Percentiles rank a stretch among this genome's conserved stretches.
Conservation (phyloP, 306 rosid species). For the Trifolium subterraneum region DNA sequence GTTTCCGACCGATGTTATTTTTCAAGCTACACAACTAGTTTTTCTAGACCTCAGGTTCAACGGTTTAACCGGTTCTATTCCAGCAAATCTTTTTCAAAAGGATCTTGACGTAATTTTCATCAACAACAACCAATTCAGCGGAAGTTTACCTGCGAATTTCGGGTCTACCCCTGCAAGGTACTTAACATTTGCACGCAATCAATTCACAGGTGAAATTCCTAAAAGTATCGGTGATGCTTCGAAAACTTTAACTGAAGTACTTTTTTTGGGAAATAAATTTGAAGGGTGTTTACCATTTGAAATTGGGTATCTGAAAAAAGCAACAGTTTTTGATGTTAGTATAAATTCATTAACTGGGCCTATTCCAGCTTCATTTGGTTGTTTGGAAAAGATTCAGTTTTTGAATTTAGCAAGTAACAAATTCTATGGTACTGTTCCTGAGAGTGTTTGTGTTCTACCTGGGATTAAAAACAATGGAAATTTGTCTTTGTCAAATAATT, state of each 20-base stretch:
- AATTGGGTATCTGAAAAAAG: constrained; percentile 60
- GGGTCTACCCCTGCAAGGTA: constrained; percentile 66
- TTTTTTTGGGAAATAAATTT: constrained; percentile 58
- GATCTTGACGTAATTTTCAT: constrained; percentile 68
- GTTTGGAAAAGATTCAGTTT: constrained; percentile 52
- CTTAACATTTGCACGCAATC: constrained; percentile 74
- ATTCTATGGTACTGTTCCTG: constrained; percentile 68
- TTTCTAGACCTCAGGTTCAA: constrained; percentile 85
- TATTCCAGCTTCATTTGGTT: constrained; percentile 70
- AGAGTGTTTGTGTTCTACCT: constrained; percentile 58
- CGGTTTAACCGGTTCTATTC: constrained; percentile 38
- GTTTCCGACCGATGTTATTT: constrained; percentile 55
- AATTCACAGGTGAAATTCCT: constrained; percentile 64
- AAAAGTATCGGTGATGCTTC: constrained; percentile 54
- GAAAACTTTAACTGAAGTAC: constrained; percentile 63
- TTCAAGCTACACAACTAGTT: constrained; percentile 33
- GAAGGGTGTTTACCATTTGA: constrained; percentile 74
- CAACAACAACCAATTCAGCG: constrained; percentile 60
- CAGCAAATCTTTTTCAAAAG: constrained; percentile 39
- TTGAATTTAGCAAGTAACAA: constrained; percentile 54
- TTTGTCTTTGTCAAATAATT: constrained; percentile 56
- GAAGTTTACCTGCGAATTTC: constrained; percentile 53
- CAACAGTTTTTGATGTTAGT: constrained; percentile 67
- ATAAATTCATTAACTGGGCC: constrained; percentile 59
- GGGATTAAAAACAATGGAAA: constrained; percentile 33